phyloP scores from a whole-genome alignment of 1,284 basidiomycete genomes.

The Boletellus deceptivus region DNA sequence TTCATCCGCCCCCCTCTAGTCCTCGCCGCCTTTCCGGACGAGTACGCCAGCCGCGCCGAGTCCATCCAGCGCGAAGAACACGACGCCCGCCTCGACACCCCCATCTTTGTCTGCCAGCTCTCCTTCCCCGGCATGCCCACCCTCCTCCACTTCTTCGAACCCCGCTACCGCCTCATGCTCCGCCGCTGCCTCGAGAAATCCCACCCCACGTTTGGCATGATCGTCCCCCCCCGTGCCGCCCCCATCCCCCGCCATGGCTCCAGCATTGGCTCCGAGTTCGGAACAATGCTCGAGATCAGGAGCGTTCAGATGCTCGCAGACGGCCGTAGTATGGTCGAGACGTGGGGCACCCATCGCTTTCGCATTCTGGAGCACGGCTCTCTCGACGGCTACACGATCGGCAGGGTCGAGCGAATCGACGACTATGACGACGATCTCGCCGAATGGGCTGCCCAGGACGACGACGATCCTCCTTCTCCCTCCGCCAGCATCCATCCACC shows the following conservation, averaged over 20 bases:
- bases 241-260: conserved; percentile 36
- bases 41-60: conserved; percentile 54
- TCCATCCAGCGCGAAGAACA: conserved; percentile 74
- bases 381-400: conserved; percentile 89
- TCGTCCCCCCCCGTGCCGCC: conserved; percentile 56
- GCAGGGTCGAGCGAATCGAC: conserved; percentile 68
- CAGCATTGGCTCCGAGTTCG: conserved; percentile 68
- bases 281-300: conserved; percentile 90
- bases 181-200: conserved; percentile 81
- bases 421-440: conserved; percentile 47
- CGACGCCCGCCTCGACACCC: conserved; percentile 77
- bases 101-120: conserved; percentile 88
- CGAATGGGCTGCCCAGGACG: conserved; percentile 28
- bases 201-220: conserved; percentile 85
- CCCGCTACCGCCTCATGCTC: conserved; percentile 89
- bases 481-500: conserved; percentile 11
- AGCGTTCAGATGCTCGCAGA: conserved; percentile 86
- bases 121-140: conserved; percentile 91
- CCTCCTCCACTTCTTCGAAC: conserved; percentile 90
- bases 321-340: conserved; percentile 87
- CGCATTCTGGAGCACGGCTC: conserved; percentile 78
- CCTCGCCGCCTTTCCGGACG: conserved; percentile 58
- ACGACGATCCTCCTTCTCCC: conserved; percentile 15
- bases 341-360: conserved; percentile 83
- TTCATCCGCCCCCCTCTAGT: conserved; percentile 43